These are phyloP conservation scores for Carallia pectinifolia DNA, from an alignment of 345 rosid genomes.

Conservation along the genomic window DNA sequence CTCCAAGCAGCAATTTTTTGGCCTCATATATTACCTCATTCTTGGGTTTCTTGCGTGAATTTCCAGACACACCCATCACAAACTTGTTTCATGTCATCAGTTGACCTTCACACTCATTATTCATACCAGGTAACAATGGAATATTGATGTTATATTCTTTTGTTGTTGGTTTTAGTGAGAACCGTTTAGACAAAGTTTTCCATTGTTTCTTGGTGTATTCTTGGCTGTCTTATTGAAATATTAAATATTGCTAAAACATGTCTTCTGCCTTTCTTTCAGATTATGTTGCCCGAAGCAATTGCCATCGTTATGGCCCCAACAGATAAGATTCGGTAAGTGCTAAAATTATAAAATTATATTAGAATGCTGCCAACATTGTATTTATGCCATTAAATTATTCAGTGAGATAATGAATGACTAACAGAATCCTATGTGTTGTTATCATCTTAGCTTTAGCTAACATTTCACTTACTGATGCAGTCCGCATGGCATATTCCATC, in stretches of 20 bases:
- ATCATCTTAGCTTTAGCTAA: too few species aligned
- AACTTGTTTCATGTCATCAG: constrained; percentile 98
- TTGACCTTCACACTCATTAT: constrained; percentile 97
- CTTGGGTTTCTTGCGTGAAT: constrained; percentile 21
- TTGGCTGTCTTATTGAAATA: not conserved
- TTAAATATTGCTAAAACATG: constrained; percentile 3
- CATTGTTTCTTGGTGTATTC: not conserved
- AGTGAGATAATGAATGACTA: too few species aligned
- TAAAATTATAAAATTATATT: too few species aligned
- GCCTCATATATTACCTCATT: constrained; percentile 1
- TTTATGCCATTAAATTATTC: too few species aligned
- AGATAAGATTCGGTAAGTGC: constrained; percentile 26
- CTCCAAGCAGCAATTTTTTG: not conserved
- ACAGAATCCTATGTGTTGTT: too few species aligned
- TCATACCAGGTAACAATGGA: constrained; percentile 72
- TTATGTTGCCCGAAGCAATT: constrained; percentile 92
- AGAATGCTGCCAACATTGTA: too few species aligned
- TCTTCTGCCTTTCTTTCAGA: constrained; percentile 32
- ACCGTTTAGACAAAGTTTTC: constrained; percentile 9
- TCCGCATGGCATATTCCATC: constrained; percentile 88
- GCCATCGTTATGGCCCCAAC: constrained; percentile 99
- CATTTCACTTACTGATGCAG: constrained; percentile 27
- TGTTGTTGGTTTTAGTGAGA: constrained; percentile 67
- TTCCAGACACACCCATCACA: constrained; percentile 96
- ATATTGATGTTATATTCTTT: constrained; percentile 30